phyloP scores from a whole-genome alignment of 208 protist genomes.

The Wallacemonas sp. region DNA sequence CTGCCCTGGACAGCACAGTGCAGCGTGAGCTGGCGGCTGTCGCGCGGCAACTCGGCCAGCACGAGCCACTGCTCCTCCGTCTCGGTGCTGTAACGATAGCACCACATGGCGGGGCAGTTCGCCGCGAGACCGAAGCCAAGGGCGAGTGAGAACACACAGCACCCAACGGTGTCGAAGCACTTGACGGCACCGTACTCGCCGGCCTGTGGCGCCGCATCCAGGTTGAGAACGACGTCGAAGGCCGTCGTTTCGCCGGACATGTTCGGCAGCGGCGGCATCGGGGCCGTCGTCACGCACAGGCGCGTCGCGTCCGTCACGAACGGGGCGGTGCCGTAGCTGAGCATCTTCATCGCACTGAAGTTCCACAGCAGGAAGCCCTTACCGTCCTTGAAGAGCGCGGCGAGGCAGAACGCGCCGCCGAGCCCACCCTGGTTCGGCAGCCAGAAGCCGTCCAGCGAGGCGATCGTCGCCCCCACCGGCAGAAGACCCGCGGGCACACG shows the following conservation, averaged over 20 bases:
- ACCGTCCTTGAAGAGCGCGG: slow-evolving; percentile 54
- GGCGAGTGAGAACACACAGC: slow-evolving; percentile 32
- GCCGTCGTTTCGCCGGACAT: slow-evolving; percentile 49
- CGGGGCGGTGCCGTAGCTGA: slow-evolving; percentile 40
- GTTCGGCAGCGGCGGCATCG: slow-evolving; percentile 47
- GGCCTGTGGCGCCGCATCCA: slow-evolving; percentile 17
- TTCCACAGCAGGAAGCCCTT: slow-evolving; percentile 78
- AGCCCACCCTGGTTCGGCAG: slow-evolving; percentile 23
- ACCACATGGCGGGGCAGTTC: slow-evolving; percentile 31
- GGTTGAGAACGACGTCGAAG: slow-evolving; percentile 41
- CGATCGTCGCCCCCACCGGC: slow-evolving; percentile 57
- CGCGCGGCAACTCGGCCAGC: slow-evolving; percentile 19
- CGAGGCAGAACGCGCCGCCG: slow-evolving; percentile 43
- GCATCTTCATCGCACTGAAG: slow-evolving; percentile 68
- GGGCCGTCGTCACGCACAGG: slow-evolving; percentile 42
- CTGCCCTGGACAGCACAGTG: slow-evolving; percentile 23
- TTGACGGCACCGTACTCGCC: slow-evolving; percentile 54
- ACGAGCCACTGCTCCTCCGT: slow-evolving; percentile 30
- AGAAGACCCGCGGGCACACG: slow-evolving; percentile 55
- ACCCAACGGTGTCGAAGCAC: slow-evolving; percentile 48
- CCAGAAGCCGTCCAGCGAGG: slow-evolving; percentile 71
- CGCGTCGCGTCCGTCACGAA: slow-evolving; percentile 36
- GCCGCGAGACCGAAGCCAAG: slow-evolving; percentile 52
- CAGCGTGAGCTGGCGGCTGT: slow-evolving; percentile 24
- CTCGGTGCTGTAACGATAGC: slow-evolving; percentile 35